A percentile compares a stretch with the other conserved stretches of the same genome.
phyloP scores from a whole-genome alignment of 768 basidiomycete genomes.

The Lentinula guzmanii region DNA sequence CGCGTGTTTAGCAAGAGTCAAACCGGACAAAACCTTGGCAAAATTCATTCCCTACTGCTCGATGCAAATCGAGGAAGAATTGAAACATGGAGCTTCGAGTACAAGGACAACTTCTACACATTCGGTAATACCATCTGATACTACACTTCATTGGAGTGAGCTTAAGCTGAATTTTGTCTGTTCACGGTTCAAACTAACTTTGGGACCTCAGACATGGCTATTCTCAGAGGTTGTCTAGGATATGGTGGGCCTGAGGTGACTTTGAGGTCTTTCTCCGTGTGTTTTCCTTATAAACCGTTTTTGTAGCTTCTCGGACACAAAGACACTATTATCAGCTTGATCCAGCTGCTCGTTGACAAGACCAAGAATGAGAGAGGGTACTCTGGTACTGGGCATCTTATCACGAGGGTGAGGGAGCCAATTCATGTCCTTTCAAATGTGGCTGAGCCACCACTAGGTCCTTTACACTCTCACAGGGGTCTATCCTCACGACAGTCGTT shows the following conservation, averaged over 20 bases:
- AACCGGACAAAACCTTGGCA: conserved; percentile 68
- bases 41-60: conserved; percentile 79
- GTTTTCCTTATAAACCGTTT: not conserved
- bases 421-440: no score
- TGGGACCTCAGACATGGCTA: conserved; percentile 55
- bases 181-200: not conserved
- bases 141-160: conserved; percentile 91
- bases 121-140: conserved; percentile 73
- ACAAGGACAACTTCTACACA: conserved; percentile 74
- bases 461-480: conserved; percentile 69
- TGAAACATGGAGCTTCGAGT: conserved; percentile 87
- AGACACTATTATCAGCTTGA: conserved; percentile 53
- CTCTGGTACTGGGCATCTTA: conserved; percentile 68
- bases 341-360: conserved; percentile 65
- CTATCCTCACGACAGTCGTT: conserved; percentile 74
- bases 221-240: conserved; percentile 77
- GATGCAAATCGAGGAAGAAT: conserved; percentile 73
- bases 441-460: not conserved
- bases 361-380: conserved; percentile 89
- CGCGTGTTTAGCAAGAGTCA: conserved; percentile 73
- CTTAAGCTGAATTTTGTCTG: conserved; percentile 1
- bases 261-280: conserved; percentile 4
- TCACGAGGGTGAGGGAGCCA: conserved; percentile 48
- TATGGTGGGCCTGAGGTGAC: conserved; percentile 62
- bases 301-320: conserved; percentile 65